phyloP scores from a whole-genome alignment of 176 grass and related monocot species.

The Oryza rufipogon region DNA sequence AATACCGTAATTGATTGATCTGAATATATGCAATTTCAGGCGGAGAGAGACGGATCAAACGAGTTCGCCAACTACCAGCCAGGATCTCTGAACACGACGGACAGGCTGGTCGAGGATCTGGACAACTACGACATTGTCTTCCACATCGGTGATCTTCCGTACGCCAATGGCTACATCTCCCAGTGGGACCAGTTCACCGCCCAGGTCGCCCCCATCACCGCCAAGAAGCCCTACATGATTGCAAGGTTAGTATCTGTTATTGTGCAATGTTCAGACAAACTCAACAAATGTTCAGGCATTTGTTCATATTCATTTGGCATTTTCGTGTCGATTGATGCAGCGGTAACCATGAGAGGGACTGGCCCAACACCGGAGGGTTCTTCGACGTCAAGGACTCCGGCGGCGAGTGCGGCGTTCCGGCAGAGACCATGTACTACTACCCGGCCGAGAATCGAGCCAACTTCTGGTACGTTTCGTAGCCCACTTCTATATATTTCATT shows the following conservation, averaged over 20 bases:
- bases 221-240: constrained; percentile 79
- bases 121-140: constrained; percentile 90
- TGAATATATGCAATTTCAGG: constrained; percentile 36
- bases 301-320: too few relatives aligned
- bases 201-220: constrained; percentile 70
- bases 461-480: constrained; percentile 57
- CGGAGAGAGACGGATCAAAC: constrained; percentile 81
- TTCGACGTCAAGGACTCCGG: constrained; percentile 68
- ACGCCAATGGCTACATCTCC: constrained; percentile 86
- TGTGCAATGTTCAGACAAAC: too few relatives aligned
- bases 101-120: constrained; percentile 56
- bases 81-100: constrained; percentile 80
- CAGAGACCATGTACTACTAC: constrained; percentile 79
- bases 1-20: too few relatives aligned
- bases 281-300: too few relatives aligned
- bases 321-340: constrained; percentile 25
- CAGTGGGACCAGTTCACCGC: constrained; percentile 98
- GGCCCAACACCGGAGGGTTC: constrained; percentile 73
- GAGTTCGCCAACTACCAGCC: constrained; percentile 86
- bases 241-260: constrained; percentile 44
- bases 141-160: constrained; percentile 89
- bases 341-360: constrained; percentile 89
- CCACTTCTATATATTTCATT: too few relatives aligned
- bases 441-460: constrained; percentile 81
- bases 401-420: constrained; percentile 83